Base-by-base conservation (phyloP, 495 filamentous ascomycete genomes). In the Neurospora sp. region DNA sequence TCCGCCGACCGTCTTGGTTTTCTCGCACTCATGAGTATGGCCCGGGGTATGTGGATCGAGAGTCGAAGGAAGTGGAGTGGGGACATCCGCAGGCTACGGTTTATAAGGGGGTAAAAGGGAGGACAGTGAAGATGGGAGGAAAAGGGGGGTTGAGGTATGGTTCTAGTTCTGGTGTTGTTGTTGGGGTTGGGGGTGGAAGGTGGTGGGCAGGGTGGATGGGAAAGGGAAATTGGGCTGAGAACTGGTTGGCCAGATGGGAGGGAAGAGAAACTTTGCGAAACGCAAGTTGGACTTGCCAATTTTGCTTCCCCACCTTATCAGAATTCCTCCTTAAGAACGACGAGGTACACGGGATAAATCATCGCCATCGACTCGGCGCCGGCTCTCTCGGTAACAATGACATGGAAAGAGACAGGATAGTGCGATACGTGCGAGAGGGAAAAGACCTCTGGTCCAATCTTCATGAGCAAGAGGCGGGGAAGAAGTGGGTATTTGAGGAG, bases 251-350 rank as follows among this genome's bases (percentile, higher is more conserved):
- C 2, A 62, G 11, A 73, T 80, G 82, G 70, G 82, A 28, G 21
- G 85, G 39, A 80, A 81, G 74, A 79, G 75, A n/a, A 80, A 84
- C 31, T 0, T 39, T 88, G 4, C 79, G 73, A 73, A 84, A 84
- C 74, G 85, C 87, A 0, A 83, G 79, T 7, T 89, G 87, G 87
- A 86, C 88, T 75, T 89, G 88, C 78, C 85, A 84, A 39, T 84
- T 80, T 17, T 89, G 88, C 75, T 87, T 89, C 72, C 80, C 78
- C 15, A 87, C 83, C 9, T 71, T 89, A 6, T 78, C 82, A 2
- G 83, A 89, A 75, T 73, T 89, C 74, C 76, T 85, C 70, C 83
- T 77, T n/a, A 89, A 88, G 79, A 82, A 19, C 88, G 78, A 78
- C 78, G 71, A 83, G 82, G 62, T 89, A 87, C 76, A 86, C 85